Base-by-base conservation (phyloP, 2,329 filamentous ascomycete genomes). In the Fusarium beomiforme region DNA sequence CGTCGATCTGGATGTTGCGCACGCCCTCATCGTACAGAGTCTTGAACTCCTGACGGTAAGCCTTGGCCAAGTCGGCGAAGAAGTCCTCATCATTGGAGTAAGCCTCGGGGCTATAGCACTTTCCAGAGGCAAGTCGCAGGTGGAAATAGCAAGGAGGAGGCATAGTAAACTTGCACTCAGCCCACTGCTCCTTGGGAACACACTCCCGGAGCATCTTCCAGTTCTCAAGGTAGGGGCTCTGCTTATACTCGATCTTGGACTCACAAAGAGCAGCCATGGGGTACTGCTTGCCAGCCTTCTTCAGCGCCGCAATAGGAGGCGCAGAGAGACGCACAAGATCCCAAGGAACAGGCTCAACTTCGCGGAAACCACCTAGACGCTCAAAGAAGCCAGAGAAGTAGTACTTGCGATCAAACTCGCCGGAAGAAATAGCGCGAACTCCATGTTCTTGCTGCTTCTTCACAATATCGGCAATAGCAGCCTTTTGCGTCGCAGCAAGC, bases 111-210 rank as follows among this genome's bases (percentile, higher is more conserved):
- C 82, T 84, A 77, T 88, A 89, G 63, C 86, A 86, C 71, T 84
- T 84, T 76, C 81, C 87, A 19, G 85, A 83, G 57, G 84, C 84
- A 69, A 87, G 85, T 53, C 76, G 74, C 49, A 83, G 73, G 79
- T 93, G 91, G 78, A 92, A 92, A 87, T 90, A 92, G 78, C 88
- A 88, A 4, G 90, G 89, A 8, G 90, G 88, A 21, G 90, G 88
- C 74, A 92, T 82, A 21, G 90, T 92, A 72, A 92, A 86, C 82
- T 93, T 92, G 79, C 90, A 87, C 75, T 90, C 87, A 61, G 85
- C 85, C 80, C 89, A 88, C 71, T 90, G 83, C 64, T 88, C 86
- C 46, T 86, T 81, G 3, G 90, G 86, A 2, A 92, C 83, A 14
- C 75, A 68, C 49, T 78, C 78, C 21, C 78, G 77, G 23, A 83